Evolutionary conservation across 257 asterid species (phyloP), one percentile per base, ranked within the genome.

Genomic region (Solanum lycopersicoides): DNA sequence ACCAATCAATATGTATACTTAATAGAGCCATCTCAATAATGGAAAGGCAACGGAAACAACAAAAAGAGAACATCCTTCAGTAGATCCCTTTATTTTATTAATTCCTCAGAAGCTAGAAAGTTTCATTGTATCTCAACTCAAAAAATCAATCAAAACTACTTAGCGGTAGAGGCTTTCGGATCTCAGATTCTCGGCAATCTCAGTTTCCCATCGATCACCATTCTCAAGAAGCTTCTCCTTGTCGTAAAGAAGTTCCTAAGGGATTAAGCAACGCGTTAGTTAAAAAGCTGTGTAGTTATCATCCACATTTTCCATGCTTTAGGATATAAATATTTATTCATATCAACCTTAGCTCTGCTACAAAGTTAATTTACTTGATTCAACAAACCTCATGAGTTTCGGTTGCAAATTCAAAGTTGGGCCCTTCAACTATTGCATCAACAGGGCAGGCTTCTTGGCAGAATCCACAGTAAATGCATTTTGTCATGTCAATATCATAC

Each of bases 391-490:
- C 99, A 5, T 95, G 97, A 72, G 99, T 95, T 91, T 96, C 98
- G 1, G 98, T 96, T n/a, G 98, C 97, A 28, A 95, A 96, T 85
- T 95, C 99, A 42, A 95, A 96, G 94, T 96, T 95, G 89, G 98
- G 99, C 53, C 99, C 98, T 91, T 96, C 98, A 69, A 96, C 99
- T 74, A 96, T 96, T 91, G 99, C 99, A 91, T 96, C 98, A 14
- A 96, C 98, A 20, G 99, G 99, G 89, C 98, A 96, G 30, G 99
- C 98, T 89, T 96, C 99, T 95, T 95, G 99, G 93, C 98, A 95
- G 86, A 96, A 96, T 74, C 99, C 99, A 84, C 98, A 96, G 91
- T 96, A 96, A 89, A 96, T 95, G 94, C 98, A 95, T 91, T 94
- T 96, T 37, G 98, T 95, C 99, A 96, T 96, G 93, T 96, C 98